Evolutionary conservation across 352 stramenopile genomes (phyloP).

Genomic region (Globisporangium parvum): DNA sequence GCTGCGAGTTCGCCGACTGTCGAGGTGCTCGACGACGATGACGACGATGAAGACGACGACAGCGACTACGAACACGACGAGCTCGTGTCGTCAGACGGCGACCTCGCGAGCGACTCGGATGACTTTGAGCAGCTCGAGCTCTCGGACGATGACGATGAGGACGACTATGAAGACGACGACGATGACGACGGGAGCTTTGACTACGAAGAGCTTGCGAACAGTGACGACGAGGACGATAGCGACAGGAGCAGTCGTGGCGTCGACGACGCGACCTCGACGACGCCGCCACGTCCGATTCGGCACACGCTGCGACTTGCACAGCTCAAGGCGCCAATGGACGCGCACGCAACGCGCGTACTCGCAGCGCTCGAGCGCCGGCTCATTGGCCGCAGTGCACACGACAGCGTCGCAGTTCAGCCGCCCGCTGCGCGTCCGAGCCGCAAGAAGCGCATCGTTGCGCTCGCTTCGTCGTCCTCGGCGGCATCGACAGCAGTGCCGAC

Average conservation of each 20-base stretch:
- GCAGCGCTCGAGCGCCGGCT: slow-evolving; percentile 66
- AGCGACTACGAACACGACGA: slow-evolving; percentile 85
- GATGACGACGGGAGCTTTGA: background rate
- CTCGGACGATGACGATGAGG: slow-evolving; percentile 53
- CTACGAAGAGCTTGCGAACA: background rate
- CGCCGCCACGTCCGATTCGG: slow-evolving; percentile 5
- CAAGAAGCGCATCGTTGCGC: slow-evolving; percentile 4
- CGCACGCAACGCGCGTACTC: slow-evolving; percentile 47
- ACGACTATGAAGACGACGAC: slow-evolving; percentile 16
- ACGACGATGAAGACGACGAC: slow-evolving; percentile 56
- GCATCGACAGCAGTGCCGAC: background rate
- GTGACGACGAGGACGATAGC: background rate
- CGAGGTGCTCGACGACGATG: slow-evolving; percentile 6
- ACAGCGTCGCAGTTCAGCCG: background rate
- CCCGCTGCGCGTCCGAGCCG: slow-evolving; percentile 1
- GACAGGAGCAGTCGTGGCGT: background rate
- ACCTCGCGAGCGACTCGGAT: slow-evolving; percentile 61
- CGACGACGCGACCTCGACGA: background rate
- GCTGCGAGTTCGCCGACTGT: background rate
- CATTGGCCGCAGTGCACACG: slow-evolving; percentile 27
- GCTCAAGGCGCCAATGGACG: slow-evolving; percentile 32
- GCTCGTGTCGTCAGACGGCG: slow-evolving; percentile 62
- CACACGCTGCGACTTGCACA: slow-evolving; percentile 59
- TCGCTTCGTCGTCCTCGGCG: background rate
- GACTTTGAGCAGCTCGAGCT: slow-evolving; percentile 73